These are phyloP conservation scores for Botrytis hyacinthi DNA, from an alignment of 2,329 filamentous ascomycete species.

Conservation along the genomic window DNA sequence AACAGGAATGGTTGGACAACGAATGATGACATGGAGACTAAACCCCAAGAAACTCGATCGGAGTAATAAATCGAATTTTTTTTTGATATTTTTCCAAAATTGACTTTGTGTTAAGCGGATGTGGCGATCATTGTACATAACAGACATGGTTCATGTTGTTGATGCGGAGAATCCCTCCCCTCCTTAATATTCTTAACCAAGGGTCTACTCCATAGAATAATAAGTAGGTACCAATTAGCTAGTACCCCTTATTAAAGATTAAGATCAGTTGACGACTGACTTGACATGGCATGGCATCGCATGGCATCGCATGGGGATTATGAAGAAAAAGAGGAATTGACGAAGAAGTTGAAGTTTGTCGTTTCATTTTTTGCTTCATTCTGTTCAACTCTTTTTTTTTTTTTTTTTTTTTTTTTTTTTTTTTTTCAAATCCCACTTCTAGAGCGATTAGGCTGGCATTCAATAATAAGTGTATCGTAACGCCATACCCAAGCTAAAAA, in stretches of 20 bases:
- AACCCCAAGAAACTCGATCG: background rate
- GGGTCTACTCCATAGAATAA: conserved; percentile 6
- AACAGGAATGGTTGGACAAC: background rate
- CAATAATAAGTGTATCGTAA: background rate
- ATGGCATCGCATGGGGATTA: background rate
- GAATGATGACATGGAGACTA: background rate
- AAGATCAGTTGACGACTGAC: background rate
- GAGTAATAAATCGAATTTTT: background rate
- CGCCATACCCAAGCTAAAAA: background rate
- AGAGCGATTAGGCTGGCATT: background rate
- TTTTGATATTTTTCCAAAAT: background rate
- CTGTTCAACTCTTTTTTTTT: no score
- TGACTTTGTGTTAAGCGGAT: background rate
- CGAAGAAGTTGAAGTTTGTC: background rate
- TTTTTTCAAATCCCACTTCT: background rate
- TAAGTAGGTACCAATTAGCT: background rate
- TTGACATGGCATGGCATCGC: background rate
- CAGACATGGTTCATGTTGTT: background rate
- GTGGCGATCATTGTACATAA: background rate
- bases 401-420: background rate
- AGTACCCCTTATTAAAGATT: background rate
- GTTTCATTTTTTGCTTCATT: background rate
- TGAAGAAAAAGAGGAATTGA: background rate
- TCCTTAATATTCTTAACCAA: background rate
- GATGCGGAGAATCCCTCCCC: conserved; percentile 17